phyloP scores from a whole-genome alignment of 306 rosid species.

The Amphicarpaea edgeworthii region DNA sequence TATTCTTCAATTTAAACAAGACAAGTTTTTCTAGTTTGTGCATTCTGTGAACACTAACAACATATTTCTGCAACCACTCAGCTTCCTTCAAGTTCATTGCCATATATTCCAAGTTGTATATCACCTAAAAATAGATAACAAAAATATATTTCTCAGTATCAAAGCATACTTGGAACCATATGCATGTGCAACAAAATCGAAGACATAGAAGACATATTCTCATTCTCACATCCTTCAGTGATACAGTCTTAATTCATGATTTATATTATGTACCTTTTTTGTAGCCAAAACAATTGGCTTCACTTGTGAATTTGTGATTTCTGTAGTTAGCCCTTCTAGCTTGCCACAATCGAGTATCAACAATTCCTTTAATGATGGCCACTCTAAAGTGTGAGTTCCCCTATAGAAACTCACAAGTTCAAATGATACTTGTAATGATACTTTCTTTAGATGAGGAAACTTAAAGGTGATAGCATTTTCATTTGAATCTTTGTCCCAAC shows the following conservation, averaged over 20 bases:
- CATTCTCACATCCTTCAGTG: neutral
- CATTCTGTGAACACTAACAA: slow-evolving; percentile 11
- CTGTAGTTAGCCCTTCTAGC: slow-evolving; percentile 8
- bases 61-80: neutral
- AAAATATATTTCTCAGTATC: neutral
- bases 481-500: neutral
- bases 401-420: neutral
- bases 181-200: too few species aligned
- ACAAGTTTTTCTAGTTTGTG: neutral
- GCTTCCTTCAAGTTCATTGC: neutral
- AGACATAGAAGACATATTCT: neutral
- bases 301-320: neutral
- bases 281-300: slow-evolving; percentile 6
- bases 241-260: neutral
- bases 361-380: slow-evolving; percentile 11
- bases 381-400: slow-evolving; percentile 17
- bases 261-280: slow-evolving; percentile 16
- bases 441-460: slow-evolving; percentile 1
- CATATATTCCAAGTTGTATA: neutral
- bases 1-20: neutral
- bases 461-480: neutral
- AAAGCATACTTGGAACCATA: neutral
- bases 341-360: neutral
- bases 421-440: neutral
- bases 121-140: neutral